Percentiles rank a stretch among this genome's conserved stretches.
Evolutionary conservation across 129 eudicot genomes (phyloP).

Genomic region (Artemisia tridentata): DNA sequence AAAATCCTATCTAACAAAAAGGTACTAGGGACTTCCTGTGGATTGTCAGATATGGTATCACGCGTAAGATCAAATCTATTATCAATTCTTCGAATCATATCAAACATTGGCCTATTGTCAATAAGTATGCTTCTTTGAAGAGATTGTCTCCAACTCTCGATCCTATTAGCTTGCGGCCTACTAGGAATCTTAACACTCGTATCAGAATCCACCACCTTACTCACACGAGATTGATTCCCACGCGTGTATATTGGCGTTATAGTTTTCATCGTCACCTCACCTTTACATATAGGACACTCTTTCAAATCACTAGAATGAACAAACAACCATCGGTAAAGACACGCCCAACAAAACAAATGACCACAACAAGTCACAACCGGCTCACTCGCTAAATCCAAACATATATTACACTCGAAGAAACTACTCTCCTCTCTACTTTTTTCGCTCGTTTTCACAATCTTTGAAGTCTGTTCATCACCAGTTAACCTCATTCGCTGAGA

Average conservation of each 20-base stretch:
- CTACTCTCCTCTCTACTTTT: constrained; percentile 48
- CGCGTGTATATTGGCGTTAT: constrained; percentile 88
- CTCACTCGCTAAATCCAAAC: constrained; percentile 84
- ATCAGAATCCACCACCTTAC: background rate
- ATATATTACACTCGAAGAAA: constrained; percentile 86
- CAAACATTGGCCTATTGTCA: constrained; percentile 20
- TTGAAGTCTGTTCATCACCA: constrained; percentile 26
- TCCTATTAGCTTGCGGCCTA: constrained; percentile 30
- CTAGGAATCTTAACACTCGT: constrained; percentile 32
- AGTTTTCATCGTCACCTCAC: constrained; percentile 71
- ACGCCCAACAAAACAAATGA: constrained; percentile 95
- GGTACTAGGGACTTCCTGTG: constrained; percentile 22
- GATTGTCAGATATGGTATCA: constrained; percentile 15
- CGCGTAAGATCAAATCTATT: constrained; percentile 24
- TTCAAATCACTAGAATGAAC: constrained; percentile 62
- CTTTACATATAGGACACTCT: constrained; percentile 94
- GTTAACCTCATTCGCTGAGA: constrained; percentile 43
- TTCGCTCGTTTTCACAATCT: constrained; percentile 34
- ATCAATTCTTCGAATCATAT: constrained; percentile 35
- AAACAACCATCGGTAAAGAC: constrained; percentile 81
- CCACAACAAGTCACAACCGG: constrained; percentile 98
- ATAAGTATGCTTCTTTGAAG: constrained; percentile 20
- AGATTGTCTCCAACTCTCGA: constrained; percentile 35
- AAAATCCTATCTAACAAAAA: constrained; percentile 26
- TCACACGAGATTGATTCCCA: constrained; percentile 26